These are phyloP conservation scores for Pythium apleroticum DNA, from an alignment of 352 stramenopile genomes.

Conservation along the genomic window DNA sequence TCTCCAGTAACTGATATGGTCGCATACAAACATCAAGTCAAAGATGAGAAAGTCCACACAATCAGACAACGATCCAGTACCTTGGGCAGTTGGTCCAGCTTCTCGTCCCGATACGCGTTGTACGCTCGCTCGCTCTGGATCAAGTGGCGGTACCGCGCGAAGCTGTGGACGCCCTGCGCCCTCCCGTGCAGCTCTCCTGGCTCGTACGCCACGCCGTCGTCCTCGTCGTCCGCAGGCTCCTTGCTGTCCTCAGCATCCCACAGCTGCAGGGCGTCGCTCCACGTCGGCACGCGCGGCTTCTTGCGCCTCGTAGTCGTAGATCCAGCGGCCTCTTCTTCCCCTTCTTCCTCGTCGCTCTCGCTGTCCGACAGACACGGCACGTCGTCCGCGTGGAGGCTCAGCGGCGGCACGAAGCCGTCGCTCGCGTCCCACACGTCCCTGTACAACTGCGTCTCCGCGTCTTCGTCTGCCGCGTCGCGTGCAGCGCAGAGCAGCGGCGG, in stretches of 20 bases:
- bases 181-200: slow-evolving; percentile 40
- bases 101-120: slow-evolving; percentile 48
- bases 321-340: slow-evolving; percentile 18
- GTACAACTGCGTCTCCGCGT: slow-evolving; percentile 12
- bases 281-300: slow-evolving; percentile 19
- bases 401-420: slow-evolving; percentile 31
- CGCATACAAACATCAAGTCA: slow-evolving; percentile 20
- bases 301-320: slow-evolving; percentile 1
- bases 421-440: slow-evolving; percentile 47
- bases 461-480: not conserved
- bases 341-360: slow-evolving; percentile 67
- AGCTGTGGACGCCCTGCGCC: slow-evolving; percentile 35
- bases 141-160: slow-evolving; percentile 56
- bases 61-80: slow-evolving; percentile 27
- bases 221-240: not conserved
- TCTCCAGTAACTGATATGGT: slow-evolving; percentile 40
- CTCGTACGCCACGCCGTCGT: slow-evolving; percentile 34
- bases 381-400: slow-evolving; percentile 37
- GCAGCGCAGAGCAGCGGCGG: slow-evolving; percentile 22
- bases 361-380: slow-evolving; percentile 70
- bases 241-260: no score
- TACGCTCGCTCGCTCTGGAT: slow-evolving; percentile 63
- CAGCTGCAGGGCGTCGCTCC: slow-evolving; percentile 35
- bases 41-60: slow-evolving; percentile 20
- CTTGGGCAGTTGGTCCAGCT: slow-evolving; percentile 50